A percentile compares a stretch with the other conserved stretches of the same genome.
Evolutionary conservation across 2,329 filamentous ascomycete species (phyloP).

Genomic region (Colletotrichum spaethianum): DNA sequence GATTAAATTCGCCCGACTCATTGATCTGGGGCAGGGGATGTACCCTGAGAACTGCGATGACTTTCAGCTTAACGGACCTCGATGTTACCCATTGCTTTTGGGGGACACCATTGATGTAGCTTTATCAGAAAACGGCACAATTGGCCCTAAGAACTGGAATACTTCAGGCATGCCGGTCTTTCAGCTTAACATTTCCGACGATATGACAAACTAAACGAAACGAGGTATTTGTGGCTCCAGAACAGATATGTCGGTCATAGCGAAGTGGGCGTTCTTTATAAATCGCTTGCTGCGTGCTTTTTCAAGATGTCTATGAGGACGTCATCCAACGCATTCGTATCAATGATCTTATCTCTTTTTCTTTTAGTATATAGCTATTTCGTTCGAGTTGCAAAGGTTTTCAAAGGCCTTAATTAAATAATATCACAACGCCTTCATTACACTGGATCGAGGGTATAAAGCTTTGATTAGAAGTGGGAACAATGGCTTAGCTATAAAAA

Average conservation of each 20-base stretch:
- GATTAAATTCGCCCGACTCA: not conserved
- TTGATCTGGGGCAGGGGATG: not conserved
- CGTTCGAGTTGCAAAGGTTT: not conserved
- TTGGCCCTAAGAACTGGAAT: not conserved
- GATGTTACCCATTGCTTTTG: not conserved
- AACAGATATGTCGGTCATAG: not conserved
- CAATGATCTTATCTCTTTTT: constrained; percentile 5
- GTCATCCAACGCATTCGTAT: not conserved
- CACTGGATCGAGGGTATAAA: not conserved
- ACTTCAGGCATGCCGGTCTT: not conserved
- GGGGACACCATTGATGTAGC: not conserved
- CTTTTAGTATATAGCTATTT: not conserved
- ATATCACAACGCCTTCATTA: not conserved
- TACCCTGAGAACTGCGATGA: constrained; percentile 8
- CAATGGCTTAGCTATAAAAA: not conserved
- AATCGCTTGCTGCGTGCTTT: constrained; percentile 15
- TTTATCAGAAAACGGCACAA: not conserved
- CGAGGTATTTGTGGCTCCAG: no score
- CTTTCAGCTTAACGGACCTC: not conserved
- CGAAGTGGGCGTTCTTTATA: not conserved
- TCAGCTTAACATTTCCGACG: not conserved
- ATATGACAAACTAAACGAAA: not conserved
- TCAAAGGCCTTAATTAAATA: not conserved
- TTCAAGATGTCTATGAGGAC: not conserved
- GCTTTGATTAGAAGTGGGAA: not conserved